phyloP scores from a whole-genome alignment of 352 stramenopile genomes.

The Phytophthora chlamydospora region DNA sequence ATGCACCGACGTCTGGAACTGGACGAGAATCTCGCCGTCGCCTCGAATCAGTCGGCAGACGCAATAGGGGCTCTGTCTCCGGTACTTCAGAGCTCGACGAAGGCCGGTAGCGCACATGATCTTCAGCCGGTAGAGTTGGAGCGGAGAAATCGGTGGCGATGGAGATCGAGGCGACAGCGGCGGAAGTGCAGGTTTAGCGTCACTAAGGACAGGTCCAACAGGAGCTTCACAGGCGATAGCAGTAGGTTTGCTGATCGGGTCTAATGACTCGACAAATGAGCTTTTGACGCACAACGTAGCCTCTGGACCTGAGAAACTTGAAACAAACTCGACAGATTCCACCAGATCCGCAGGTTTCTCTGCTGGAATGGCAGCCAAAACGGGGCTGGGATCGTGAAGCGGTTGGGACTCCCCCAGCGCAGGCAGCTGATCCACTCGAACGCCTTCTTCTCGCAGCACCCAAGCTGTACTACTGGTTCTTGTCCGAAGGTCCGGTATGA shows the following conservation, averaged over 20 bases:
- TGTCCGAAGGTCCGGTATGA: conserved; percentile 1
- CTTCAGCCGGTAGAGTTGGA: conserved; percentile 32
- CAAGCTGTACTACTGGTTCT: conserved; percentile 22
- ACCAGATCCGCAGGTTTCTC: background rate
- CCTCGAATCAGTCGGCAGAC: conserved; percentile 30
- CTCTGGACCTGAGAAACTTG: background rate
- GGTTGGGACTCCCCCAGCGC: background rate
- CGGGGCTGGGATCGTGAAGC: background rate
- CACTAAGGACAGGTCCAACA: background rate
- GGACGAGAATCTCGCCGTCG: conserved; percentile 23
- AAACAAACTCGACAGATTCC: conserved; percentile 4
- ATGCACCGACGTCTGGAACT: conserved; percentile 34
- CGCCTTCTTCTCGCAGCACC: conserved; percentile 14
- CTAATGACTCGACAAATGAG: background rate
- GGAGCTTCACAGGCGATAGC: background rate
- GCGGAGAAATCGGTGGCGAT: conserved; percentile 2
- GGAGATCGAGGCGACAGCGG: conserved; percentile 22
- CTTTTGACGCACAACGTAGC: conserved; percentile 8
- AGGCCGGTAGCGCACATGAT: conserved; percentile 28
- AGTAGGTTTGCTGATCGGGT: background rate
- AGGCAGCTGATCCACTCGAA: conserved; percentile 2
- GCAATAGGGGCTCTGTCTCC: conserved; percentile 34
- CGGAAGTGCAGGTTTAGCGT: conserved; percentile 4
- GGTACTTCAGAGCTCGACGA: conserved; percentile 23
- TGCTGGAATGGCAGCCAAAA: background rate